Base-by-base conservation (phyloP, 139 green algal species). In the Chlorella ohadii region DNA sequence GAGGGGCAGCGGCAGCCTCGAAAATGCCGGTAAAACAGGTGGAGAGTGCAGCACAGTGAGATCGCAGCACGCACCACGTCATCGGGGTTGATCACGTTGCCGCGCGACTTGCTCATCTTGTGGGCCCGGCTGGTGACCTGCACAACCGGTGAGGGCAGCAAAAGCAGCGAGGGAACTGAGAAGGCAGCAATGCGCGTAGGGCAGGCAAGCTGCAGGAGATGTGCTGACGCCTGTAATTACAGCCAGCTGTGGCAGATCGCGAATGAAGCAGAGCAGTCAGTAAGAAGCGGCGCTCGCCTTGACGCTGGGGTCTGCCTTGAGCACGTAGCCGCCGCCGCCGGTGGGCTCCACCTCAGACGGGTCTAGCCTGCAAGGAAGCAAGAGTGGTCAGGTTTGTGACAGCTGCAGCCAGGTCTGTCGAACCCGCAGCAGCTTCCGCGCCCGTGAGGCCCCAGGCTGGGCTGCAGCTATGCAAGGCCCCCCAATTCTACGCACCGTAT, bases 31-130 rank as follows among this genome's bases (percentile, higher is more conserved):
- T n/a, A n/a, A n/a, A n/a, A n/a, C n/a, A 51, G 44, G 9, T 6
- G 7, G 44, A 9, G 44, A 51, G 44, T 51, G 44, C 44, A 16
- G 44, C 44, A 51, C 44, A 51, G 44, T 9, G 9, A 9, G 44
- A 9, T 6, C 44, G 44, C 51, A 59, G 51, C 51, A 59, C 51
- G 51, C 36, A 99, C 96, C 23, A 99, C 90, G 68, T 99, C 97
- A 81, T 99, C 97, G 9, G 97, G 97, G 86, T 99, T 99, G 86
- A 99, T 91, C 34, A 99, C 97, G 88, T 99, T 99, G 72, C 97
- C 97, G 5, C 97, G 91, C 61, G 74, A 93, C 90, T 99, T 99
- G 90, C 81, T 94, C 97, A 99, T 99, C 91, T 99, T 99, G 91
- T 98, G 95, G 4, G 97, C 96, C 15, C 96, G 93, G 1, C 94